Evolutionary conservation across 441 rosid genomes (phyloP).

Genomic region (Mallotus repandus): DNA sequence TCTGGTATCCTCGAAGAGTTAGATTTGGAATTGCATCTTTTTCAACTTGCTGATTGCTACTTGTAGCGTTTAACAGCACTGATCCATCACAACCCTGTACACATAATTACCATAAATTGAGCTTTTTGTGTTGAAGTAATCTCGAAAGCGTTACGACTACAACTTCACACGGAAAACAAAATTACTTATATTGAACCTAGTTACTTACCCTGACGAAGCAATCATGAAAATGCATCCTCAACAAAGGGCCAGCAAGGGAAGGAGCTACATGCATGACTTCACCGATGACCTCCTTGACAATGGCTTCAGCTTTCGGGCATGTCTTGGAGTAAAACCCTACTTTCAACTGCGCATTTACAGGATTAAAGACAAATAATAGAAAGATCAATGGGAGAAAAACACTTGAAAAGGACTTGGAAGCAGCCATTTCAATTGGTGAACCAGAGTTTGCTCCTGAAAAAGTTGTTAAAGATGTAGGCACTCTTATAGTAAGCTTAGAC

Average conservation of each 20-base stretch:
- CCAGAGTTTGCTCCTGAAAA: background rate
- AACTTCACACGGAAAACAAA: too few species aligned
- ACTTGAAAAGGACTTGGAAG: slow-evolving; percentile 36
- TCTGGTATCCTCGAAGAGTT: slow-evolving; percentile 46
- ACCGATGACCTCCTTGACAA: slow-evolving; percentile 34
- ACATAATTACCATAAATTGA: background rate
- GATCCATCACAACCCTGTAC: slow-evolving; percentile 68
- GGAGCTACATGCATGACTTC: slow-evolving; percentile 42
- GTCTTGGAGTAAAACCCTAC: slow-evolving; percentile 49
- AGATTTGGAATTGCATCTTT: slow-evolving; percentile 44
- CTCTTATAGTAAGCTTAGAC: slow-evolving; percentile 13
- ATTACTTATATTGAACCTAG: background rate
- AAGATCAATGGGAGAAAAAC: slow-evolving; percentile 28
- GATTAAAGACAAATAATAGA: slow-evolving; percentile 27
- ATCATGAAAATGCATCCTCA: slow-evolving; percentile 68
- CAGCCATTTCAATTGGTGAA: slow-evolving; percentile 27
- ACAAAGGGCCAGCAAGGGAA: slow-evolving; percentile 47
- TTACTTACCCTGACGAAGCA: slow-evolving; percentile 55
- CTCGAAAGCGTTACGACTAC: too few species aligned
- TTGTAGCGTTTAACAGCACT: slow-evolving; percentile 42
- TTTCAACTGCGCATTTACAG: slow-evolving; percentile 35
- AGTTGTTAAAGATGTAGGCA: too few species aligned
- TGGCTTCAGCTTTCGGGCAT: slow-evolving; percentile 47
- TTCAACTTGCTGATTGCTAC: slow-evolving; percentile 31
- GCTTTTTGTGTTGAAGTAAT: too few species aligned